Conservation (phyloP, 768 basidiomycete species). For the Podaxis sp. region DNA sequence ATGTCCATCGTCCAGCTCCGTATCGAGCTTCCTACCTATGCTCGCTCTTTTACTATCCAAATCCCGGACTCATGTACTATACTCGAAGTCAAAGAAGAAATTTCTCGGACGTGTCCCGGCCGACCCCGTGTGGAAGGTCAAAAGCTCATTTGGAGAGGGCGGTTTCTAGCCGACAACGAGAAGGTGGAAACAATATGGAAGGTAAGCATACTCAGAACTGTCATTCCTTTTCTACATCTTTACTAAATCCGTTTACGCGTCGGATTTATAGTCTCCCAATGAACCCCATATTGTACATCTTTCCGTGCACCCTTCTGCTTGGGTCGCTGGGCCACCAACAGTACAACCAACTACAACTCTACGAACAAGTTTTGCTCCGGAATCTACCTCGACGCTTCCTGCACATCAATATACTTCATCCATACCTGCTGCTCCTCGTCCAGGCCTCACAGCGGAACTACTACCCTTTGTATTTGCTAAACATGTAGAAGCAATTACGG, state of each 20-base stretch:
- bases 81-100: conserved; percentile 63
- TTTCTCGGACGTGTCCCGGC: conserved; percentile 55
- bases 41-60: conserved; percentile 57
- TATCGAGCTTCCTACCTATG: conserved; percentile 75
- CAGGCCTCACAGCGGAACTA: conserved; percentile 11
- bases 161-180: conserved; percentile 61
- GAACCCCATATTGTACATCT: conserved; percentile 66
- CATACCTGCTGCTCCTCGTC: conserved; percentile 11
- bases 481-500: conserved; percentile 40
- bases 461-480: conserved; percentile 35
- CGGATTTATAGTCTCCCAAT: conserved; percentile 39
- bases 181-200: conserved; percentile 66
- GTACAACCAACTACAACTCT: conserved; percentile 14
- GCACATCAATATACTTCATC: neutral
- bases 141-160: conserved; percentile 72
- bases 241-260: conserved; percentile 11
- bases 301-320: conserved; percentile 77
- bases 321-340: conserved; percentile 53
- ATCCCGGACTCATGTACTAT: conserved; percentile 47
- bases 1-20: conserved; percentile 48
- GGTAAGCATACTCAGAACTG: conserved; percentile 31
- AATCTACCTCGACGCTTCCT: conserved; percentile 5
- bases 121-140: conserved; percentile 67
- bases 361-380: conserved; percentile 10
- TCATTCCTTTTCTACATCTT: neutral